Evolutionary conservation across 2,329 filamentous ascomycete species (phyloP), one percentile per base, ranked within the genome.

Genomic region (Sphaerostilbella broomeana): DNA sequence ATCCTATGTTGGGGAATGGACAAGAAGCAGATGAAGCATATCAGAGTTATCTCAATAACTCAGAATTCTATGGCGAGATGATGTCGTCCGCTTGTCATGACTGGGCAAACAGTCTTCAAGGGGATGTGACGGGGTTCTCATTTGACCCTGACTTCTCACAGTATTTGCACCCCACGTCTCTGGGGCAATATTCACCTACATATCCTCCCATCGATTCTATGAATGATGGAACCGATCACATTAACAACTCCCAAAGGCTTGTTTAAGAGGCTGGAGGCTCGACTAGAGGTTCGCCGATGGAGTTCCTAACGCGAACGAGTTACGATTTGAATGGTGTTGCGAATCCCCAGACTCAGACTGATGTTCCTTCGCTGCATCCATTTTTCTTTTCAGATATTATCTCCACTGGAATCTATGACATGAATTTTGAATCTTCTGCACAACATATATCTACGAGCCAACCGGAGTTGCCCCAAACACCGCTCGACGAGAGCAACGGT

Each of bases 1-100:
- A 43, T 16, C 42, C 42, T 4, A 32, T 40, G 32, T 6, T 43
- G 3, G 42, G 15, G 4, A 7, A 40, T 22, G 32, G 22, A 18
- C 17, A 32, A 16, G 17, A 19, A n/a, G n/a, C n/a, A n/a, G n/a
- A n/a, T n/a, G n/a, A n/a, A n/a, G n/a, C n/a, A n/a, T n/a, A n/a
- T n/a, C n/a, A n/a, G n/a, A n/a, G n/a, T n/a, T n/a, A n/a, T n/a
- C n/a, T n/a, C n/a, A n/a, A n/a, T n/a, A n/a, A n/a, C n/a, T n/a
- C n/a, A n/a, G n/a, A n/a, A n/a, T n/a, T n/a, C n/a, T n/a, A n/a
- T n/a, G n/a, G n/a, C n/a, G n/a, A n/a, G n/a, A n/a, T n/a, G n/a
- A n/a, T n/a, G n/a, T n/a, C n/a, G n/a, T n/a, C n/a, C n/a, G n/a
- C n/a, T n/a, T n/a, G n/a, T n/a, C n/a, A n/a, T n/a, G n/a, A n/a